A percentile compares a stretch with the other conserved stretches of the same genome.
Evolutionary conservation across 192 early-diverging fungal genomes (phyloP).

Genomic region (Podochytrium sp.): DNA sequence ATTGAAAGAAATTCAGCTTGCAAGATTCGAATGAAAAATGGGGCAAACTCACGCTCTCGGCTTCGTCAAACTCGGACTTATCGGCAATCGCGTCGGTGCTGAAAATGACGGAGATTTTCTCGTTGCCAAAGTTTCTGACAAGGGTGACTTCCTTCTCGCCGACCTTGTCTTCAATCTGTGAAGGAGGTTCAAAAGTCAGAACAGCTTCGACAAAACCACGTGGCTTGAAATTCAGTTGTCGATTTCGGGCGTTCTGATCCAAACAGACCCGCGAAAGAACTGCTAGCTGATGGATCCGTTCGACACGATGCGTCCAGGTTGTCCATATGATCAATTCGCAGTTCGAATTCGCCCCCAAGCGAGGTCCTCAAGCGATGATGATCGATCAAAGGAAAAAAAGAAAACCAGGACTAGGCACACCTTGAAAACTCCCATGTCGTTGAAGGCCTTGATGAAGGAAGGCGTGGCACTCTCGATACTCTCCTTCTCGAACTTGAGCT

Average conservation of each 20-base stretch:
- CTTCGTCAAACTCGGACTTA: conserved; percentile 69
- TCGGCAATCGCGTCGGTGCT: conserved; percentile 85
- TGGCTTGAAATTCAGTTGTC: no score
- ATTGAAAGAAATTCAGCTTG: background rate
- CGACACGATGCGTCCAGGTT: no score
- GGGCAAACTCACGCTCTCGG: conserved; percentile 48
- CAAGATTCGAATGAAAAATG: conserved; percentile 29
- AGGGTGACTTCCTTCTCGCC: conserved; percentile 81
- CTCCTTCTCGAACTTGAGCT: conserved; percentile 74
- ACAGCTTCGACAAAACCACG: background rate
- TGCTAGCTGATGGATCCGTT: no score
- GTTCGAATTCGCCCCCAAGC: no score
- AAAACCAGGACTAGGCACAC: conserved; percentile 17
- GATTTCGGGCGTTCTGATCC: no score
- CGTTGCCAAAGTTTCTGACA: conserved; percentile 85
- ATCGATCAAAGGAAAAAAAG: background rate
- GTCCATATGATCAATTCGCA: no score
- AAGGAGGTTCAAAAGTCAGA: background rate
- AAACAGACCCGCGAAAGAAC: no score
- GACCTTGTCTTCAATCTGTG: conserved; percentile 76
- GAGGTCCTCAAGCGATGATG: no score
- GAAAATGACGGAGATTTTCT: conserved; percentile 90
- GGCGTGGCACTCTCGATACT: conserved; percentile 60
- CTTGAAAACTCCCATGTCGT: conserved; percentile 59
- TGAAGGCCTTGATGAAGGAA: conserved; percentile 77